Base-by-base conservation (phyloP, 1,284 basidiomycete genomes). In the Garcileccinum viscosum region DNA sequence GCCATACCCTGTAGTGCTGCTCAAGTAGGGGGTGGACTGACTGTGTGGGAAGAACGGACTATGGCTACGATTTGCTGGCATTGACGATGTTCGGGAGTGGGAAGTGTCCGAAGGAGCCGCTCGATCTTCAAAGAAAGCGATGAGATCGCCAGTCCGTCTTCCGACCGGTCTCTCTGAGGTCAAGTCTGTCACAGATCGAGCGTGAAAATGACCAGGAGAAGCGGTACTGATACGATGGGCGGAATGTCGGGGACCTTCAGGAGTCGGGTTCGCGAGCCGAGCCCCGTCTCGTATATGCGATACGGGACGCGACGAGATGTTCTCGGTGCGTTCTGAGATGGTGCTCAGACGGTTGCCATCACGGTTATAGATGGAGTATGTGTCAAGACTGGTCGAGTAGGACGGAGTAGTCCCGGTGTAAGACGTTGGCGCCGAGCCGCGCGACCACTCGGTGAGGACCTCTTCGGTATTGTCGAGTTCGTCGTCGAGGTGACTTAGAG, bases 81-180 rank as follows among this genome's bases (percentile, higher is more conserved):
- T 83, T 24, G 90, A 90, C 0, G 86, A 75, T 0, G 85, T 82
- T 32, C 90, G 85, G 19, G 85, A 78, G 75, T 90, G 89, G 6
- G 80, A 76, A 0, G 77, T 71, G 12, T 78, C 78, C 19, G 77
- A 74, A 35, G 80, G 77, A 2, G 76, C 70, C 0, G 78, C 78
- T 14, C 81, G 87, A 38, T 90, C 86, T 73, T 94, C 93, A 70
- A 93, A 94, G 56, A 90, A 88, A 0, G 93, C 91, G 58, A 92
- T 91, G 56, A 94, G 84, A 68, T 92, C 89, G 19, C 86, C 90
- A 0, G 91, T 86, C 22, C 90, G 87, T 40, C 88, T 87, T 9
- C 87, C 88, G 56, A 82, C 83, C 27, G 86, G 82, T 9, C 81
- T 75, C 27, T 80, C 81, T 70, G 77, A 70, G 5, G 70, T 67